Percentiles rank a stretch among this genome's conserved stretches.
phyloP scores from a whole-genome alignment of 352 stramenopile species.

The Phytopythium cucurbitacearum region DNA sequence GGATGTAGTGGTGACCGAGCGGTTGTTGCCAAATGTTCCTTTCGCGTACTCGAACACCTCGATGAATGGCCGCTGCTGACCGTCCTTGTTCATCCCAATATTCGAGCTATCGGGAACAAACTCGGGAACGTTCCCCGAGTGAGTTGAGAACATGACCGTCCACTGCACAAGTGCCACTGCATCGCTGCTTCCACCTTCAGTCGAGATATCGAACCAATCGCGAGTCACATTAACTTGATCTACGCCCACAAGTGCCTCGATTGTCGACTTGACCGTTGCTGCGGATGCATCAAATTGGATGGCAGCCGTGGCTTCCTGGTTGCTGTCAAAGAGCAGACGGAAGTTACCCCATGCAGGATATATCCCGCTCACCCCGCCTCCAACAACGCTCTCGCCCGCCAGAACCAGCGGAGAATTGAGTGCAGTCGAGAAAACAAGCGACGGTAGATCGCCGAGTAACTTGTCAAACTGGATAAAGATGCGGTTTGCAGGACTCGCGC shows the following conservation, averaged over 20 bases:
- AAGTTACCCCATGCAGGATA: conserved; percentile 89
- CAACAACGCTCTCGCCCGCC: conserved; percentile 36
- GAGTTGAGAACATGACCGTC: conserved; percentile 58
- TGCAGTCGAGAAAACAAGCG: conserved; percentile 35
- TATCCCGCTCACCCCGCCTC: conserved; percentile 63
- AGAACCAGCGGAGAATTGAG: conserved; percentile 28
- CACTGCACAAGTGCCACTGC: conserved; percentile 58
- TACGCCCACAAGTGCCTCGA: conserved; percentile 80
- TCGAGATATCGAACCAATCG: conserved; percentile 64
- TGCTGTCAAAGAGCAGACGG: conserved; percentile 42
- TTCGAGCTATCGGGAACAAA: conserved; percentile 38
- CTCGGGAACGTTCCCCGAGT: conserved; percentile 45
- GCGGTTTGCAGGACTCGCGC: conserved; percentile 26
- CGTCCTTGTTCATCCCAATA: conserved; percentile 36
- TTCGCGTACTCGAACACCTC: conserved; percentile 42
- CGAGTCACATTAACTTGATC: conserved; percentile 74
- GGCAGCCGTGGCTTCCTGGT: conserved; percentile 35
- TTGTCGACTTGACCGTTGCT: conserved; percentile 40
- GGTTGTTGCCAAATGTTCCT: conserved; percentile 68
- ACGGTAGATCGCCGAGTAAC: conserved; percentile 49
- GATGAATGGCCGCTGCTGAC: conserved; percentile 50
- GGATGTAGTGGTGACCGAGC: conserved; percentile 42
- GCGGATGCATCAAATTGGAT: conserved; percentile 69
- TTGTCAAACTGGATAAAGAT: conserved; percentile 78
- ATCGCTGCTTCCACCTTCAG: conserved; percentile 22